Percentiles rank a stretch among this genome's conserved stretches.
Conservation (phyloP, 306 rosid species). For the Prunus campanulata region DNA sequence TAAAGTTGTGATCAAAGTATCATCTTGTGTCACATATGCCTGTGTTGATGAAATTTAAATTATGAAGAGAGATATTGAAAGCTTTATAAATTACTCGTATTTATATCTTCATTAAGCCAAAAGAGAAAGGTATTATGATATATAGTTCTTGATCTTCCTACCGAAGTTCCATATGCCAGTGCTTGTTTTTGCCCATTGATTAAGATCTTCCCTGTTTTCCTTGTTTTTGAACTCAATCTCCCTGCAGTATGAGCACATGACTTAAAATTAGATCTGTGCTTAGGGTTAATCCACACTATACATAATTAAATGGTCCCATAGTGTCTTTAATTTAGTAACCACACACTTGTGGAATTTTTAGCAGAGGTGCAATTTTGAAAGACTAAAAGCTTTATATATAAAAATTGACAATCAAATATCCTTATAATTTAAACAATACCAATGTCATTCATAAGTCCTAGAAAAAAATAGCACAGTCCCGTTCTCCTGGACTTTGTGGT, state of each 20-base stretch:
- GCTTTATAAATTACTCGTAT: too few species aligned
- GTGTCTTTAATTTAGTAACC: too few species aligned
- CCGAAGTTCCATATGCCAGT: conserved; percentile 47
- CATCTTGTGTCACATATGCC: conserved; percentile 58
- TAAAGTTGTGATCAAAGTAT: conserved; percentile 33
- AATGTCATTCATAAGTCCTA: too few species aligned
- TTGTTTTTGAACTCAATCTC: conserved; percentile 35
- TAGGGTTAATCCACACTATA: neutral
- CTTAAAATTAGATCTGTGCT: neutral
- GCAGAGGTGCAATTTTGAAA: too few species aligned
- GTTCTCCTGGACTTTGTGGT: fast-evolving
- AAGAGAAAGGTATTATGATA: neutral
- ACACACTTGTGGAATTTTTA: too few species aligned
- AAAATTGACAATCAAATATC: too few species aligned
- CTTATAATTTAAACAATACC: too few species aligned
- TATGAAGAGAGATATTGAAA: too few species aligned
- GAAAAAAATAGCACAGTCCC: too few species aligned
- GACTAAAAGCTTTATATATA: too few species aligned
- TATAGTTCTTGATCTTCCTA: neutral
- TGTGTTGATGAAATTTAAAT: neutral
- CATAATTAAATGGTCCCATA: too few species aligned
- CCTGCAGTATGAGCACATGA: conserved; percentile 31
- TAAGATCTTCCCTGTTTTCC: conserved; percentile 36
- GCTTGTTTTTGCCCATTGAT: conserved; percentile 39
- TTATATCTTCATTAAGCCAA: too few species aligned